Percentiles rank a stretch among this genome's conserved stretches.
Conservation (phyloP, 345 rosid species). For the Lumnitzera littorea region DNA sequence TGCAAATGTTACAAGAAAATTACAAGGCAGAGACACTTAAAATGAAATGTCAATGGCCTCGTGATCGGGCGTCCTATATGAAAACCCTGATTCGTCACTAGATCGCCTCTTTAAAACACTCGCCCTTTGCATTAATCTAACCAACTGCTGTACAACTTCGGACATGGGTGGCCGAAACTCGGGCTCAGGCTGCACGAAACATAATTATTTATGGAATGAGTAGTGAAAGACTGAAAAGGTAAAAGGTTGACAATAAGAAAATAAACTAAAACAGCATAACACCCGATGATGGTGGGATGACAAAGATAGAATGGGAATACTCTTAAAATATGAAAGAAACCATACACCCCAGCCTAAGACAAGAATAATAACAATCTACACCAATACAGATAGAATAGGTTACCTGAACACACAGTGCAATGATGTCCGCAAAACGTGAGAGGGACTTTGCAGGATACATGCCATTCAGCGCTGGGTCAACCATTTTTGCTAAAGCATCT, state of each 20-base stretch:
- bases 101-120: slow-evolving; percentile 76
- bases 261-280: background rate
- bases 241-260: background rate
- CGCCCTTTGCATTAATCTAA: slow-evolving; percentile 89
- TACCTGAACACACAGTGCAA: slow-evolving; percentile 98
- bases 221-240: background rate
- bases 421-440: slow-evolving; percentile 95
- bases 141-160: slow-evolving; percentile 93
- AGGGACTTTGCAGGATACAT: slow-evolving; percentile 98
- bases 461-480: slow-evolving; percentile 85
- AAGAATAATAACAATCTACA: background rate
- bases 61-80: slow-evolving; percentile 79
- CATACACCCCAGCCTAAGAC: background rate
- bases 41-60: slow-evolving; percentile 60
- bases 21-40: slow-evolving; percentile 15
- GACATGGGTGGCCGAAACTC: slow-evolving; percentile 99
- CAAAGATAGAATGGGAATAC: too few species aligned
- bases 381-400: slow-evolving; percentile 5
- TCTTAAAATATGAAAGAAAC: background rate
- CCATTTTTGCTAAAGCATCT: slow-evolving; percentile 96
- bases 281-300: background rate
- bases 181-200: slow-evolving; percentile 68
- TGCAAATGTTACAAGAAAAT: background rate
- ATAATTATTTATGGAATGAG: background rate
- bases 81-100: slow-evolving; percentile 79